A percentile compares a stretch with the other conserved stretches of the same genome.
Evolutionary conservation across 192 early-diverging fungal species (phyloP).

Genomic region (Chytriomyces sp.): DNA sequence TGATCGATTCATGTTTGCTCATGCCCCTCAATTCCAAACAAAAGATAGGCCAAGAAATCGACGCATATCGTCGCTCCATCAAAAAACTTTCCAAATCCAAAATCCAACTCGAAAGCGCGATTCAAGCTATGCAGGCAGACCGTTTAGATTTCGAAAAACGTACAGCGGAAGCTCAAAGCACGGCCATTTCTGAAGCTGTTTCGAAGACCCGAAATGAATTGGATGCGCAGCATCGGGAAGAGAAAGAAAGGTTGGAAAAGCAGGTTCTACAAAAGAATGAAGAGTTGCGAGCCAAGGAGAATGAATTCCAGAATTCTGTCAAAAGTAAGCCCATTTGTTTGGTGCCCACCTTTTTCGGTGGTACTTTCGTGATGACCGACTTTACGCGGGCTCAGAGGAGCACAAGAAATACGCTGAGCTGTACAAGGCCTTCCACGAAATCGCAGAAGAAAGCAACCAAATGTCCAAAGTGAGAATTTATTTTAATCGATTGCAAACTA

Average conservation of each 20-base stretch:
- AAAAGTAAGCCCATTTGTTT: neutral
- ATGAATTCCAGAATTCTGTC: neutral
- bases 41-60: slow-evolving; percentile 36
- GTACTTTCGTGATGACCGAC: too few relatives aligned
- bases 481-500: neutral
- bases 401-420: slow-evolving; percentile 36
- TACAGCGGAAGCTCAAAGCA: too few relatives aligned
- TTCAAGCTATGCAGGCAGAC: neutral
- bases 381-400: too few relatives aligned
- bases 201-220: too few relatives aligned
- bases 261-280: slow-evolving; percentile 12
- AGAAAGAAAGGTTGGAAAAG: slow-evolving; percentile 35
- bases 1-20: neutral
- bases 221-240: neutral
- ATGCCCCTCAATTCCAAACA: neutral
- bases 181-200: too few relatives aligned
- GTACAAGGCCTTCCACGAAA: slow-evolving; percentile 39
- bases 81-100: slow-evolving; percentile 46
- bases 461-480: slow-evolving; percentile 21
- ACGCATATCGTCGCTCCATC: slow-evolving; percentile 38
- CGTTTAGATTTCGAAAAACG: too few relatives aligned
- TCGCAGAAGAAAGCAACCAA: slow-evolving; percentile 28
- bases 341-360: neutral
- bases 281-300: neutral
- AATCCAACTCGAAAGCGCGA: slow-evolving; percentile 12